These are phyloP conservation scores for Inosperma sp. DNA, from an alignment of 768 basidiomycete genomes.

Conservation along the genomic window DNA sequence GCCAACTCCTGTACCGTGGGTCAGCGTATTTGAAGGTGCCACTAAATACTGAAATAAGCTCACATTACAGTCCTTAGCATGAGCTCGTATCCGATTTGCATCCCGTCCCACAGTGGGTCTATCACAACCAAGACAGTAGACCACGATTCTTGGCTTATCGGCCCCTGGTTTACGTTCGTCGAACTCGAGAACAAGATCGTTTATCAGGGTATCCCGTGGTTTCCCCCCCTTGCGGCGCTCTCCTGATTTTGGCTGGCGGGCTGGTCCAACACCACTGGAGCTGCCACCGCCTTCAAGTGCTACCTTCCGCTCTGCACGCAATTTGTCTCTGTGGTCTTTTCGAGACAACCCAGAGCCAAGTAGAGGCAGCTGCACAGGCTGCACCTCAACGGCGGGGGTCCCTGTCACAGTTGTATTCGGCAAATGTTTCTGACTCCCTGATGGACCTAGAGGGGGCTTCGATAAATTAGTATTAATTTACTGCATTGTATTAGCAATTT, in stretches of 20 bases:
- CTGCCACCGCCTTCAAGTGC: slow-evolving; percentile 9
- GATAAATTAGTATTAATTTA: too few relatives aligned
- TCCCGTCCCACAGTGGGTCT: slow-evolving; percentile 10
- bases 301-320: slow-evolving; percentile 7
- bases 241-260: slow-evolving; percentile 3
- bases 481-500: neutral
- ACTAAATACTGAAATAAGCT: neutral
- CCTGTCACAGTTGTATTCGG: too few relatives aligned
- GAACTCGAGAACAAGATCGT: slow-evolving; percentile 13
- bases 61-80: slow-evolving; percentile 16
- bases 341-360: too few relatives aligned
- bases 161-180: neutral
- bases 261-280: slow-evolving; percentile 10
- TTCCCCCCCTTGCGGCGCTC: slow-evolving; percentile 8
- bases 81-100: slow-evolving; percentile 10
- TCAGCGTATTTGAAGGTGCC: neutral
- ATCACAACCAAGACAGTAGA: slow-evolving; percentile 17
- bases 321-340: neutral
- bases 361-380: too few relatives aligned
- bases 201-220: slow-evolving; percentile 11
- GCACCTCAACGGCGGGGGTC: too few relatives aligned
- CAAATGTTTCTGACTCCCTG: neutral
- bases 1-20: neutral
- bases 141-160: neutral
- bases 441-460: too few relatives aligned